Percentiles rank a stretch among this genome's conserved stretches.
These are phyloP conservation scores for Aspergillus udagawae DNA, from an alignment of 2,329 filamentous ascomycete species.

Conservation along the genomic window DNA sequence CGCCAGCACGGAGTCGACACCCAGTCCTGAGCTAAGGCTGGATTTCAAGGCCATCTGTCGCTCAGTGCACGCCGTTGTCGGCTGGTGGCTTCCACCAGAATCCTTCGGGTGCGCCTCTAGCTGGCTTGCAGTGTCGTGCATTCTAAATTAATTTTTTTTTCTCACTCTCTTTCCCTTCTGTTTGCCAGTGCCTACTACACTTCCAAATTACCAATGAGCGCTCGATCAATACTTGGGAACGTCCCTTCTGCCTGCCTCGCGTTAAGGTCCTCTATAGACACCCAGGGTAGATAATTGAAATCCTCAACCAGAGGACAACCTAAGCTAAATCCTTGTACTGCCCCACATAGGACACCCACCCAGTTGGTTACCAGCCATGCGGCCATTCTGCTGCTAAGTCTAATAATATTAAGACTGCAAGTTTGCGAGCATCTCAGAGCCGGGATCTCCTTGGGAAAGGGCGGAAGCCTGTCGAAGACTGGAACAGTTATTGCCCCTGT, in stretches of 20 bases:
- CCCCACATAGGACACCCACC: slow-evolving; percentile 21
- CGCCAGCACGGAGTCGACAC: no score
- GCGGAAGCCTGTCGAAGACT: not conserved
- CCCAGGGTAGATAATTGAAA: not conserved
- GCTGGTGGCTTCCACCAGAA: slow-evolving; percentile 5
- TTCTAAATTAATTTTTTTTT: not conserved
- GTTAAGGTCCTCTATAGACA: not conserved
- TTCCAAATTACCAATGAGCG: not conserved
- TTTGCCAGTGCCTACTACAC: not conserved
- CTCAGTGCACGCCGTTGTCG: slow-evolving; percentile 9
- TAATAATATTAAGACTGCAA: not conserved
- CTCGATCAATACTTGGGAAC: not conserved
- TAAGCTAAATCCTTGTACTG: slow-evolving; percentile 22
- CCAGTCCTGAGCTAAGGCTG: not conserved
- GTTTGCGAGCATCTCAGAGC: not conserved
- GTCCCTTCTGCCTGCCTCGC: not conserved
- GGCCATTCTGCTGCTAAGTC: not conserved
- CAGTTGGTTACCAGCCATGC: slow-evolving; percentile 9
- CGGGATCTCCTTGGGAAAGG: not conserved
- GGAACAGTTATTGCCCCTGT: not conserved
- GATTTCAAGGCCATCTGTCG: slow-evolving; percentile 6
- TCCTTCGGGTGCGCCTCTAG: slow-evolving; percentile 6
- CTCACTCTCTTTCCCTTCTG: not conserved
- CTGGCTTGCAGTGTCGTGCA: slow-evolving; percentile 1
- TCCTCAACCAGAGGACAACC: slow-evolving; percentile 14